Percentiles rank a stretch among this genome's conserved stretches.
These are phyloP conservation scores for Peziza echinospora DNA, from an alignment of 495 filamentous ascomycete genomes.

Conservation along the genomic window DNA sequence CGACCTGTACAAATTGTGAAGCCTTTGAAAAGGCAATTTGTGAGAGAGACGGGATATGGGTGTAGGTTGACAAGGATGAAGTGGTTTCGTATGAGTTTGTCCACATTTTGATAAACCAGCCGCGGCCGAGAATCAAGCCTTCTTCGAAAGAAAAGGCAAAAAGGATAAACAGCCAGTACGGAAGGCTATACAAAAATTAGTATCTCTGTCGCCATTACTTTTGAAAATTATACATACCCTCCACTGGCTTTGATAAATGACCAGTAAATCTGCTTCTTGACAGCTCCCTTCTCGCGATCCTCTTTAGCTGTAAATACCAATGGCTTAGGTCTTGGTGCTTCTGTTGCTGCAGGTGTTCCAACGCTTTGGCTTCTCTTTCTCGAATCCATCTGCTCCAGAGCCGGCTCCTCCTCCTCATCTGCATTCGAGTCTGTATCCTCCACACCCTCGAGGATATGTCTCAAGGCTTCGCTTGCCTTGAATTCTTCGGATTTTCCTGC, in stretches of 20 bases:
- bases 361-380: slow-evolving; percentile 8
- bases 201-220: neutral
- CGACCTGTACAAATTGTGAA: neutral
- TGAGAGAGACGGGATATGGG: slow-evolving; percentile 4
- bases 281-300: slow-evolving; percentile 38
- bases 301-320: slow-evolving; percentile 58
- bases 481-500: slow-evolving; percentile 38
- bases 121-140: slow-evolving; percentile 26
- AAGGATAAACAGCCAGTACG: slow-evolving; percentile 38
- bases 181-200: slow-evolving; percentile 11
- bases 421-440: slow-evolving; percentile 23
- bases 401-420: slow-evolving; percentile 22
- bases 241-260: slow-evolving; percentile 45
- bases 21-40: slow-evolving; percentile 9
- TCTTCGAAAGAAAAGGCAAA: slow-evolving; percentile 31
- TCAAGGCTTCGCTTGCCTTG: slow-evolving; percentile 31
- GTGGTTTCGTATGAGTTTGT: slow-evolving; percentile 4
- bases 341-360: too few species aligned
- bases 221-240: slow-evolving; percentile 21
- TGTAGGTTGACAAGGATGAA: neutral
- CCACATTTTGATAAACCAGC: slow-evolving; percentile 18
- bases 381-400: slow-evolving; percentile 7
- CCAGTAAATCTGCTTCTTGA: slow-evolving; percentile 39
- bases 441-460: slow-evolving; percentile 37
- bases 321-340: slow-evolving; percentile 6